Base-by-base conservation (phyloP, 139 green algal genomes). In the Chlamydomonas sphaeroides region DNA sequence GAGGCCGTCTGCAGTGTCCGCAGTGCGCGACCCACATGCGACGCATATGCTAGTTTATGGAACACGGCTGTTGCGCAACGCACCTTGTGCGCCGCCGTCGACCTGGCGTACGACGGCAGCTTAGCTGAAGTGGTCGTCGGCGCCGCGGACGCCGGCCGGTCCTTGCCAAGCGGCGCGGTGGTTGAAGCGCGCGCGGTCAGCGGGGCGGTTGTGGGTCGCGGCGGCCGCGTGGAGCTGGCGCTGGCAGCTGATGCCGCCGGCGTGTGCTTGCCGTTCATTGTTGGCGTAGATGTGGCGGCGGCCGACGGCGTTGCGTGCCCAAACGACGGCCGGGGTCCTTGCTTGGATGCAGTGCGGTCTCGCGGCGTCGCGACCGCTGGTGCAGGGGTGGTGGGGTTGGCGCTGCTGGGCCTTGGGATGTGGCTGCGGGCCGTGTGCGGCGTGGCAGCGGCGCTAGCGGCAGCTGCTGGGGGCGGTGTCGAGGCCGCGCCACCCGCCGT, bases 91-190 rank as follows among this genome's bases (percentile, higher is more conserved):
- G 81, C 56, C 0, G 81, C 81, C 39, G 81, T 86, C 1, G 71
- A 51, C 35, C 70, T 73, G 25, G 81, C 81, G 38, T 86, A 86
- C 1, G 81, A 86, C 3, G 81, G 81, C 49, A 78, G 71, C 57
- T 23, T 39, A 3, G 45, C 48, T 15, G 42, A 4, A 23, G 77
- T 20, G 17, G 65, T 73, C 0, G 35, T 72, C 2, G 67, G 41
- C 5, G 30, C 23, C 3, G 76, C 62, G 25, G 77, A 75, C 35
- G 35, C 59, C 5, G 77, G 77, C 49, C 77, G 65, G 18, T 82
- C 62, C 59, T 61, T 70, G 39, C 38, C n/a, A 7, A 61, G 1
- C 6, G 74, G 41, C 18, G 23, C 41, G 32, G 30, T 70, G 0
- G 45, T 49, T 2, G 75, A 73, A 0, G 62, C 75, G 15, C 75